Conservation (phyloP, 192 early-diverging fungal species). For the Entrophospora sp. region DNA sequence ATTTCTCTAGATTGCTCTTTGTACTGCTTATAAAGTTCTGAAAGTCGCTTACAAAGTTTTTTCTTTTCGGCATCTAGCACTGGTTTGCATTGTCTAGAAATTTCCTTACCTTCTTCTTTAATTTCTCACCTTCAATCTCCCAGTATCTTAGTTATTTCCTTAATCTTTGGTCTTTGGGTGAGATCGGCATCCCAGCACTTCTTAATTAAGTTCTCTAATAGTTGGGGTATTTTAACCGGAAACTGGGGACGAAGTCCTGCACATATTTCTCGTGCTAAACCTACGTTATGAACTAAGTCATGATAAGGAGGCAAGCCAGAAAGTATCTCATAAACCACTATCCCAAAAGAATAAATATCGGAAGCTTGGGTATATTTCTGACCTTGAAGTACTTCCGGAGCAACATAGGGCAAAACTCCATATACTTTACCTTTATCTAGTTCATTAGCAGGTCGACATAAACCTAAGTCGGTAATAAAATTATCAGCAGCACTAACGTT, state of each 20-base stretch:
- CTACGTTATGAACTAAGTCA: neutral
- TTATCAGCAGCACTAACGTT: neutral
- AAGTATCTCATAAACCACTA: neutral
- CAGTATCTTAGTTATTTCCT: neutral
- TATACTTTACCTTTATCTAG: neutral
- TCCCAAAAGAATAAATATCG: conserved; percentile 5
- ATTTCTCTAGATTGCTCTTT: neutral
- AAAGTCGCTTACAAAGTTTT: neutral
- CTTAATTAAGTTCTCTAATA: neutral
- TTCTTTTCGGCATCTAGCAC: too few relatives aligned
- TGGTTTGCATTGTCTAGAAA: neutral
- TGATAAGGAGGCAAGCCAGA: neutral
- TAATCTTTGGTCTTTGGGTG: neutral
- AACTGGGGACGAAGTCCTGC: neutral
- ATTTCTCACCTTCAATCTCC: neutral
- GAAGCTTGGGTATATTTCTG: neutral
- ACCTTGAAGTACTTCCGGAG: neutral
- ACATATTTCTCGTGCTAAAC: neutral
- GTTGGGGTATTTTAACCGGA: neutral
- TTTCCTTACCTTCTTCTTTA: neutral
- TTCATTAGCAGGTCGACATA: neutral
- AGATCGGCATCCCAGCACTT: neutral
- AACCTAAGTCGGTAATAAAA: neutral
- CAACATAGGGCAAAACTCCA: conserved; percentile 12
- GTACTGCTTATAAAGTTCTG: neutral